Evolutionary conservation across 495 filamentous ascomycete species (phyloP).

Genomic region (Daldinia decipiens): DNA sequence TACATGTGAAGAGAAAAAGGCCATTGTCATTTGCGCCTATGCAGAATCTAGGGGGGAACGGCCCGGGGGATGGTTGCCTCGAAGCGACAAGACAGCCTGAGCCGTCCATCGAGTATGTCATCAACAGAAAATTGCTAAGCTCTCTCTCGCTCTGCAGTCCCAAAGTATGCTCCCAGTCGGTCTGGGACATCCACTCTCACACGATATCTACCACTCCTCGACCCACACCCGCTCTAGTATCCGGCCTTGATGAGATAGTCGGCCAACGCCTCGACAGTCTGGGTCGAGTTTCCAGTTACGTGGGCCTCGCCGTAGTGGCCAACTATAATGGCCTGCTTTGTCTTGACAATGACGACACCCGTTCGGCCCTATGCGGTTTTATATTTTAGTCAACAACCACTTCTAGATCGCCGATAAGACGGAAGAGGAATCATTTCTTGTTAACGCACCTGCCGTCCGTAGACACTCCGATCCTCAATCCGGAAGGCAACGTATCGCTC

Average conservation of each 20-base stretch:
- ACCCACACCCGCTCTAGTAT: slow-evolving; percentile 62
- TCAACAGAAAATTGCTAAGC: slow-evolving; percentile 40
- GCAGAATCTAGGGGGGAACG: slow-evolving; percentile 47
- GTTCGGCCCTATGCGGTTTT: slow-evolving; percentile 72
- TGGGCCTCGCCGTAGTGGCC: slow-evolving; percentile 80
- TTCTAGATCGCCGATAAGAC: neutral
- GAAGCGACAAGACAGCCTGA: slow-evolving; percentile 33
- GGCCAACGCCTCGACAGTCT: slow-evolving; percentile 72
- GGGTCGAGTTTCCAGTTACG: slow-evolving; percentile 72
- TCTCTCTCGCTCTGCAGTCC: slow-evolving; percentile 27
- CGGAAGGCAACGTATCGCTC: slow-evolving; percentile 77
- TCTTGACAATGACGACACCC: slow-evolving; percentile 82
- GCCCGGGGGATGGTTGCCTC: slow-evolving; percentile 17
- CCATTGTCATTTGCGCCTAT: slow-evolving; percentile 45
- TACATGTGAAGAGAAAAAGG: slow-evolving; percentile 39
- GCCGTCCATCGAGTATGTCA: slow-evolving; percentile 25
- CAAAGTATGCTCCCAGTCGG: slow-evolving; percentile 15
- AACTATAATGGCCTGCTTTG: slow-evolving; percentile 84
- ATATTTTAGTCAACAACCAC: slow-evolving; percentile 10
- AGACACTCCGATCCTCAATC: slow-evolving; percentile 79
- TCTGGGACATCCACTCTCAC: slow-evolving; percentile 16
- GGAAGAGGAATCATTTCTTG: neutral
- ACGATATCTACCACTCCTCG: slow-evolving; percentile 16
- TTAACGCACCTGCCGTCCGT: slow-evolving; percentile 80
- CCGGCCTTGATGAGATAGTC: slow-evolving; percentile 77